phyloP scores from a whole-genome alignment of 176 grass and related monocot genomes.

The Dendrocalamus sinicus region DNA sequence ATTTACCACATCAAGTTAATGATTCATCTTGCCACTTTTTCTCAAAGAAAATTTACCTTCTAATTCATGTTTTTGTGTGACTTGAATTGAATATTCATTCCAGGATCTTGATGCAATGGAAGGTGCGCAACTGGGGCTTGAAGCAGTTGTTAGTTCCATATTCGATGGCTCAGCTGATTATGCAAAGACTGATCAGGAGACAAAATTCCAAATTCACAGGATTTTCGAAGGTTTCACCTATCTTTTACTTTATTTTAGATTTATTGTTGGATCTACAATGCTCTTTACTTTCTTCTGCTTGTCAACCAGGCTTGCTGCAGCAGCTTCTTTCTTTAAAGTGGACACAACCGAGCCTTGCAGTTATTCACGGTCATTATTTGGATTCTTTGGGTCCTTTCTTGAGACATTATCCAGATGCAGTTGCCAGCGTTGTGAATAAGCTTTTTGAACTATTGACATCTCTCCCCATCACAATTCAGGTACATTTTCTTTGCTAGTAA shows the following conservation, averaged over 20 bases:
- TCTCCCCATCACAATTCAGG: conserved; percentile 79
- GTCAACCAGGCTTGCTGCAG: conserved; percentile 81
- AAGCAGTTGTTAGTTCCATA: conserved; percentile 73
- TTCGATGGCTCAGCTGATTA: conserved; percentile 80
- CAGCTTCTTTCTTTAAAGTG: conserved; percentile 88
- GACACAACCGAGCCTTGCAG: conserved; percentile 69
- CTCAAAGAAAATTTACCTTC: conserved; percentile 22
- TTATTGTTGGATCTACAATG: conserved; percentile 18
- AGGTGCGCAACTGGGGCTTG: conserved; percentile 79
- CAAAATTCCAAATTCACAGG: conserved; percentile 66
- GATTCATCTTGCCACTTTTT: conserved; percentile 13
- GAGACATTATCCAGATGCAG: conserved; percentile 85
- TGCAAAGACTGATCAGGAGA: conserved; percentile 58
- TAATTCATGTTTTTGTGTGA: conserved; percentile 28
- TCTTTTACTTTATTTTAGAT: conserved; percentile 34
- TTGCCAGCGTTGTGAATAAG: conserved; percentile 85
- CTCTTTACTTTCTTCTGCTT: conserved; percentile 51
- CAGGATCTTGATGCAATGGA: conserved; percentile 85
- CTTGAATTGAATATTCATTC: conserved; percentile 32
- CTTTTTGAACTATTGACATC: conserved; percentile 93
- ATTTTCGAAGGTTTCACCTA: conserved; percentile 74
- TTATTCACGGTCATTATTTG: conserved; percentile 89
- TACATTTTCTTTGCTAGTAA: conserved; percentile 44
- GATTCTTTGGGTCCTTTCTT: conserved; percentile 88
- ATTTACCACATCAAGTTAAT: conserved; percentile 21